Base-by-base conservation (phyloP, 805 yeast species). In the Candida alai region DNA sequence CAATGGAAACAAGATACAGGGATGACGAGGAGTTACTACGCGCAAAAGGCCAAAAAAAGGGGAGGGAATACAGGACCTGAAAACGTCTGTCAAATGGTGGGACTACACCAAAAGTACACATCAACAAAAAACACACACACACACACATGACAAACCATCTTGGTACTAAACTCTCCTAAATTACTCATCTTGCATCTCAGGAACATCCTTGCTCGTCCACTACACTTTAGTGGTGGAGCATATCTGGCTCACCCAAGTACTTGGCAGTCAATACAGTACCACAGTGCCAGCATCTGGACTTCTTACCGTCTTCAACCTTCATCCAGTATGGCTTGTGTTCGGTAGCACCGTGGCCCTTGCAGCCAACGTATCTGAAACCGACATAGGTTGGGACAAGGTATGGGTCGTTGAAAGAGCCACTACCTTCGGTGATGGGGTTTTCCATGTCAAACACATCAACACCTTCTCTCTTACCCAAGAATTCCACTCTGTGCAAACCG, bases 221-320 rank as follows among this genome's bases (percentile, higher is more conserved):
- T n/a, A n/a, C n/a, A n/a, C n/a, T 19, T 23, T 44, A 58, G 49
- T 72, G 75, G 60, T 76, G 80, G 59, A 70, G 74, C 58, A 75
- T 80, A 53, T 66, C 75, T 49, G 81, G 83, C 48, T 79, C 83
- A 65, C 96, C 97, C 54, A 89, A 74, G 69, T 80, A 82, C 68
- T 88, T 84, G 53, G 89, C 68, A 56, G 84, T 79, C 75, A 84
- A 90, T 49, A 88, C 95, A 51, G 89, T 82, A 66, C 98, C 98
- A 66, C 97, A 90, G 67, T 93, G 96, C 96, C 96, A 86, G 72
- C 97, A 93, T 80, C 98, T 87, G 49, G 84, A 84, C 42, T 83
- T 83, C 65, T 85, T 72, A 32, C 76, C 84, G 46, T 73, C 76
- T 48, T 88, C 83, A 53, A 94, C 94, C 66, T 79, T 80, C 71